Percentiles rank a stretch among this genome's conserved stretches.
These are phyloP conservation scores for Phlegmacium glaucopus DNA, from an alignment of 768 basidiomycete genomes.

Conservation along the genomic window DNA sequence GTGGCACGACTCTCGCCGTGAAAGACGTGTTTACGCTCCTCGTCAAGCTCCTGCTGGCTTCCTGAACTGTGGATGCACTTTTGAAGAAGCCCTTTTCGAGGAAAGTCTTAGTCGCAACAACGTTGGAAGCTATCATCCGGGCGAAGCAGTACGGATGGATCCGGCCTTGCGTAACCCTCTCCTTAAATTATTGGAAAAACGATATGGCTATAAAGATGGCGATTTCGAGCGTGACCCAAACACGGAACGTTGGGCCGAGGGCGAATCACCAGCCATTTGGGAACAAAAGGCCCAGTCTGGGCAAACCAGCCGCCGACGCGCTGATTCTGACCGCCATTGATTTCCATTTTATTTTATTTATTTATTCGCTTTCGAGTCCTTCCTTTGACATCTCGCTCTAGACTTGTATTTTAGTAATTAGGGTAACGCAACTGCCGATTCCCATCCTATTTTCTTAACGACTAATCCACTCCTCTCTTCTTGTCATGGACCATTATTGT, in stretches of 20 bases:
- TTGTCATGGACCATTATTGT: background rate
- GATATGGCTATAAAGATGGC: slow-evolving; percentile 80
- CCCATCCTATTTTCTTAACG: slow-evolving; percentile 4
- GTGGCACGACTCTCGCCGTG: slow-evolving; percentile 87
- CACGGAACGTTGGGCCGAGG: slow-evolving; percentile 65
- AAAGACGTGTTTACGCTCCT: slow-evolving; percentile 73
- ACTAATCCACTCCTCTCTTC: slow-evolving; percentile 3
- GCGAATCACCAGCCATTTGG: slow-evolving; percentile 63
- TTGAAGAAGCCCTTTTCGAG: slow-evolving; percentile 83
- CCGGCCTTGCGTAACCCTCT: slow-evolving; percentile 81
- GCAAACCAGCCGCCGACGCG: slow-evolving; percentile 30
- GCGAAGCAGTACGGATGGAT: slow-evolving; percentile 86
- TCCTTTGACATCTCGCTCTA: background rate
- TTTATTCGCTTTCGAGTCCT: background rate
- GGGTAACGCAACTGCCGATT: background rate
- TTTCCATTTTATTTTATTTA: background rate
- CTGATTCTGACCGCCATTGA: slow-evolving; percentile 26
- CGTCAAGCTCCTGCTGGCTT: slow-evolving; percentile 75
- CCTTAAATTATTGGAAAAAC: slow-evolving; percentile 62
- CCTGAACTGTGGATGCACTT: slow-evolving; percentile 85
- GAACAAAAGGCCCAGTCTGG: slow-evolving; percentile 50
- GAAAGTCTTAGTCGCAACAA: slow-evolving; percentile 76
- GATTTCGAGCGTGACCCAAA: slow-evolving; percentile 75
- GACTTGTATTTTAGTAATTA: too few species aligned
- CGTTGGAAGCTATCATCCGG: slow-evolving; percentile 81